Base-by-base conservation (phyloP, 2,329 filamentous ascomycete genomes). In the Pleomassaria siparia region DNA sequence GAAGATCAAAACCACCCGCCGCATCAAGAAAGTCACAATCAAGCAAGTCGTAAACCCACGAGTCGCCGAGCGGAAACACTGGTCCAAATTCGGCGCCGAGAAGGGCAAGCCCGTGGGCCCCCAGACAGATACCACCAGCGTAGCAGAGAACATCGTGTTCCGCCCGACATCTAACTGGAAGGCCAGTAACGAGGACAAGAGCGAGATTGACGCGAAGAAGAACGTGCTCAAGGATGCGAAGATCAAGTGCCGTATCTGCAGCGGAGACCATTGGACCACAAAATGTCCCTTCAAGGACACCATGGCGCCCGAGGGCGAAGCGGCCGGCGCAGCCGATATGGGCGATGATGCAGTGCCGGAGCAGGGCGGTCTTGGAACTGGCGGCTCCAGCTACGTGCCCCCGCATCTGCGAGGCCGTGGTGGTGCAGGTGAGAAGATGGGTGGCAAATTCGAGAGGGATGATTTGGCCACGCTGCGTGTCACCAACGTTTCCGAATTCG, bases 261-360 rank as follows among this genome's bases (percentile, higher is more conserved):
- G 86, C 72, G 94, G 92, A 71, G 94, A 99, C 80, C 94, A 99
- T 84, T 99, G 97, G 81, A 99, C 94, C 33, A 92, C 92, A 60
- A 87, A 94, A 73, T 99, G 94, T 84, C 94, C 94, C 28, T 99
- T 96, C 86, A 99, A 97, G 81, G 94, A 97, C 73, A 99, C 92
- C 64, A 96, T 99, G 91, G 91, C 92, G 28, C 94, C 89, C 29
- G 84, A 91, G 52, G 75, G 76, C 56, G 76, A 75, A 55, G 60
- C 63, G 13, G 70, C 68, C 30, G 69, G 70, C 18, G 72, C 73
- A 20, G 80, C 79, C 36, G 65, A 67, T 28, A 74, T 70, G 36
- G 78, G 74, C 22, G 74, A 72, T 40, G 79, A 75, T 20, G 78
- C 72, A 40, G 73, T 73, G 41, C 75, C 72, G 18, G 63, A 65